Base-by-base conservation (phyloP, 306 rosid genomes). In the Lathyrus sativus region DNA sequence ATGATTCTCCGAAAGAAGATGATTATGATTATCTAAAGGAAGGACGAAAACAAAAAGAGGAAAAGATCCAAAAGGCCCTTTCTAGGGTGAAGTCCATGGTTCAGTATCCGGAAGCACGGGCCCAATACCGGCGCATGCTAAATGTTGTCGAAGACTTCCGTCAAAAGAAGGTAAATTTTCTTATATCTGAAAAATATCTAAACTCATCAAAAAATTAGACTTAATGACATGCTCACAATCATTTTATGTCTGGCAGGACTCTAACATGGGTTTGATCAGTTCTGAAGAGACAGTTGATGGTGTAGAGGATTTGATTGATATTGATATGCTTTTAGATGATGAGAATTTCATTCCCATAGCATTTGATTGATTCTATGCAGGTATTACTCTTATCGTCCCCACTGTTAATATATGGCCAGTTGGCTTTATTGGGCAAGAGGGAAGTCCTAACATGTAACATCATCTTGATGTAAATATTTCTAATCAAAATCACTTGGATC, bases 41-140 rank as follows among this genome's bases (percentile, higher is more conserved):
- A 67, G 97, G 97, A 38, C 79, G 93, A 74, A 91, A 80, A 69
- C 97, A 88, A 63, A 91, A 84, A 13, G 97, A 88, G 80, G 97
- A 88, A 68, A 91, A 89, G 77, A 83, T 88, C 70, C 82, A 91
- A 73, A 91, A 88, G 82, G 97, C 97, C 13, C 91, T 91, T 51
- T 67, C 89, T 22, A 91, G 97, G 79, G 97, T 91, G 38, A 91
- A 86, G 85, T 88, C 97, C 67, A 91, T 91, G 97, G 96, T 83
- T 80, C 97, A 88, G 64, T 86, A 91, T 88, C 96, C 97, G 0
- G 96, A 91, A 76, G 97, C 89, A 73, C 82, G 97, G 12, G 97
- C 89, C 71, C 97, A 91, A 60, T 91, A 91, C 74, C 89, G 97
- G 56, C 86, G 97, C 61, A 67, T 91, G 61, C 89, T 88, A 73